phyloP scores from a whole-genome alignment of 768 basidiomycete genomes.

The Leccinum truebloodii region DNA sequence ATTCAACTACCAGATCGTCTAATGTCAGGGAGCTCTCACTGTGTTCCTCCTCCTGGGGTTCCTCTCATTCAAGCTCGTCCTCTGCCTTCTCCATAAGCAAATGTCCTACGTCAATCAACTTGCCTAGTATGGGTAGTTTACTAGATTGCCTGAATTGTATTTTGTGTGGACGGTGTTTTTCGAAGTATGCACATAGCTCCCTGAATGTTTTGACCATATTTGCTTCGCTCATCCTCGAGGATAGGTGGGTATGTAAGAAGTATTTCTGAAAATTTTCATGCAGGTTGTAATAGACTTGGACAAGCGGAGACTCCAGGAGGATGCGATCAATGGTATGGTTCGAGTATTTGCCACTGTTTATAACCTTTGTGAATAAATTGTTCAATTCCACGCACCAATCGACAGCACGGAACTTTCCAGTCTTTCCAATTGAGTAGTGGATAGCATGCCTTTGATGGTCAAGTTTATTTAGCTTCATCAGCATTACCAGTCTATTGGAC shows the following conservation, averaged over 20 bases:
- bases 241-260: neutral
- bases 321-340: neutral
- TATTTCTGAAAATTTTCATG: neutral
- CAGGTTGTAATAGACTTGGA: neutral
- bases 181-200: neutral
- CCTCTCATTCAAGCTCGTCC: no score
- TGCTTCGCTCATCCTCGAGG: no score
- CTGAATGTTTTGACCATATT: neutral
- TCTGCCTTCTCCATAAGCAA: no score
- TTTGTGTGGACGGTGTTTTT: no score
- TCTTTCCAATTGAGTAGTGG: neutral
- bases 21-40: no score
- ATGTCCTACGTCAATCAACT: no score
- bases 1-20: no score
- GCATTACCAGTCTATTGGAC: no score
- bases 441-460: neutral
- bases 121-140: no score
- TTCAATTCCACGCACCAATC: slow-evolving; percentile 2
- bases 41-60: no score
- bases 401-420: neutral
- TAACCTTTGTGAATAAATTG: slow-evolving; percentile 4
- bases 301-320: slow-evolving; percentile 2
- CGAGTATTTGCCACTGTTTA: neutral
- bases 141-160: no score
- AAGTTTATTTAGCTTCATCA: no score